These are phyloP conservation scores for Triticum monococcum DNA, from an alignment of 176 grass and related monocot genomes.

Conservation along the genomic window DNA sequence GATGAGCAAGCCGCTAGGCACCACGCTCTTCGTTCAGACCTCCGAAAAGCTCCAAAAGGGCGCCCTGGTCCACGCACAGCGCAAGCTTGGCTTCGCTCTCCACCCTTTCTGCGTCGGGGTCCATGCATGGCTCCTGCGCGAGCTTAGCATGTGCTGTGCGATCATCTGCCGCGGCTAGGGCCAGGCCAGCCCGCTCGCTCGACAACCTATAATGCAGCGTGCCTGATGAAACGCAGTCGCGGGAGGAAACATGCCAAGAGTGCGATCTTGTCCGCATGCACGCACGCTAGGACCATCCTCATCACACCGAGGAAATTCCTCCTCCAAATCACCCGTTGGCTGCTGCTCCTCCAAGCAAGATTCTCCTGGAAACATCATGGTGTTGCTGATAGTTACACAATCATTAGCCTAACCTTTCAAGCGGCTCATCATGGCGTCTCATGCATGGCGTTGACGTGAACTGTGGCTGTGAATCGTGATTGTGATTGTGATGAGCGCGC, in stretches of 20 bases:
- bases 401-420: background rate
- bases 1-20: background rate
- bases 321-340: background rate
- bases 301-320: background rate
- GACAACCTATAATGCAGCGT: constrained; percentile 36
- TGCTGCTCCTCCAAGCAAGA: background rate
- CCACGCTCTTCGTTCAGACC: background rate
- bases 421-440: background rate
- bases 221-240: constrained; percentile 11
- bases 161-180: background rate
- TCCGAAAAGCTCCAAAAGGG: constrained; percentile 12
- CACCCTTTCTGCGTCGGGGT: background rate
- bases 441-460: background rate
- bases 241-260: background rate
- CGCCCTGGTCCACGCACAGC: background rate
- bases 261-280: background rate
- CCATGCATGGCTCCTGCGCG: background rate
- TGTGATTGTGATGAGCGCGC: background rate
- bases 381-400: background rate
- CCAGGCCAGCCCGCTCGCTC: background rate
- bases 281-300: background rate
- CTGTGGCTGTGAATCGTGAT: background rate
- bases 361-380: background rate
- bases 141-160: too few species aligned
- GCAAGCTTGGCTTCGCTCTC: background rate